Base-by-base conservation (phyloP, 129 eudicot genomes). In the Chrysanthemum seticuspe region DNA sequence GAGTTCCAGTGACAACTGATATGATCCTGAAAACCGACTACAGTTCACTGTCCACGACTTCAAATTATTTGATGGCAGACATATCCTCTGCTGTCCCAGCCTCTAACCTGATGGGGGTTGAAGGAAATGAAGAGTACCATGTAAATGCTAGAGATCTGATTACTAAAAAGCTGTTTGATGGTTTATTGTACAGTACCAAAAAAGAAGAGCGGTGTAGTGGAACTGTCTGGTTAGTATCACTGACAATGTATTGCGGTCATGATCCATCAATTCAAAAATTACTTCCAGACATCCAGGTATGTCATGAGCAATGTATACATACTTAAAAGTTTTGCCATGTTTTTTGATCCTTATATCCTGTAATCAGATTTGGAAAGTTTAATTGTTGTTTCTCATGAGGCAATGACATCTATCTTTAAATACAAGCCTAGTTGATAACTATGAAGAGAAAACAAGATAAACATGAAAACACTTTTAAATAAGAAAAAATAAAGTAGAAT, bases 141-240 rank as follows among this genome's bases (percentile, higher is more conserved):
- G 77, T 69, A 16, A 62, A 71, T 71, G 92, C 89, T 55, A 87
- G 97, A 80, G 95, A 86, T 85, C 71, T 84, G 19, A 81, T 93
- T 63, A 87, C 97, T 49, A 93, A 85, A 81, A 88, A 94, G 81
- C 88, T 94, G 55, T 94, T 94, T 78, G 98, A 94, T 70, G 88
- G 57, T 68, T 83, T 94, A 25, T 65, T 94, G 63, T 94, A 94
- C 76, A 94, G 98, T 78, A 90, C 65, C 83, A 84, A 82, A 71
- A 94, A 94, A 79, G 97, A 94, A 77, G 98, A 94, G 78, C 90
- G 98, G 12, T 94, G 97, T 79, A 87, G 97, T 72, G 98, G 96
- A 51, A 90, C 96, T 62, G 98, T 94, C 12, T 94, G 98, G 98
- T 70, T 94, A 64, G 81, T 94, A 34, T 94, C 98, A 51, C 81